phyloP scores from a whole-genome alignment of 306 rosid species.

The Quercus agrifolia region DNA sequence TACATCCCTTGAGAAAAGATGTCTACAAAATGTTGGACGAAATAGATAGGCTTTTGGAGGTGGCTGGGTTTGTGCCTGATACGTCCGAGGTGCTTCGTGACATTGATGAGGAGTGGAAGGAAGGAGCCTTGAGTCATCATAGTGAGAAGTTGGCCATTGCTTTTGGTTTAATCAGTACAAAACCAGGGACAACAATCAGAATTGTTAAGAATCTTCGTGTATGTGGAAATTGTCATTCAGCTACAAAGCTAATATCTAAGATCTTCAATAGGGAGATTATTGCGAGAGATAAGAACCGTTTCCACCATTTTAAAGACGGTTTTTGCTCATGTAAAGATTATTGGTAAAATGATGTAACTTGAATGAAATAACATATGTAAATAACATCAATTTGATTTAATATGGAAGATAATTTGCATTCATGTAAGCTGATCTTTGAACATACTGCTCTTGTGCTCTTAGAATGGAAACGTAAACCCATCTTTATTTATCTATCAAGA shows the following conservation, averaged over 20 bases:
- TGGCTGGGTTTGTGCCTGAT: constrained; percentile 59
- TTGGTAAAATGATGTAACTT: constrained; percentile 36
- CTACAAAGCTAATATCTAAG: constrained; percentile 76
- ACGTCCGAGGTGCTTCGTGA: constrained; percentile 80
- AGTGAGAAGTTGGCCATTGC: constrained; percentile 88
- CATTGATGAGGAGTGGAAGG: constrained; percentile 83
- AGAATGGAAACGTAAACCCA: constrained; percentile 5
- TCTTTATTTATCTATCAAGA: constrained; percentile 19
- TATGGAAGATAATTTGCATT: constrained; percentile 8
- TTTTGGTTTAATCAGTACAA: constrained; percentile 78
- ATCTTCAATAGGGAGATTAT: constrained; percentile 73
- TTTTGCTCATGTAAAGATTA: constrained; percentile 72
- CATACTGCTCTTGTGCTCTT: constrained; percentile 5
- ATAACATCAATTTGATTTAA: background rate
- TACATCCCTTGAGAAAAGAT: constrained; percentile 48
- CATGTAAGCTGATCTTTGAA: background rate
- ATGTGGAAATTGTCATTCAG: constrained; percentile 76
- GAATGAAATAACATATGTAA: background rate
- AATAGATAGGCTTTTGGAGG: constrained; percentile 56
- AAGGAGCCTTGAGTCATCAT: constrained; percentile 78
- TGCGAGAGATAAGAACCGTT: constrained; percentile 82
- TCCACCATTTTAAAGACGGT: constrained; percentile 83
- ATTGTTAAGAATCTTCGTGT: constrained; percentile 88
- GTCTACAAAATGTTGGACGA: constrained; percentile 61
- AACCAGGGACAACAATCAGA: constrained; percentile 66